Evolutionary conservation across 2,329 filamentous ascomycete genomes (phyloP), one percentile per base, ranked within the genome.

Genomic region (Nothopassalora personata): DNA sequence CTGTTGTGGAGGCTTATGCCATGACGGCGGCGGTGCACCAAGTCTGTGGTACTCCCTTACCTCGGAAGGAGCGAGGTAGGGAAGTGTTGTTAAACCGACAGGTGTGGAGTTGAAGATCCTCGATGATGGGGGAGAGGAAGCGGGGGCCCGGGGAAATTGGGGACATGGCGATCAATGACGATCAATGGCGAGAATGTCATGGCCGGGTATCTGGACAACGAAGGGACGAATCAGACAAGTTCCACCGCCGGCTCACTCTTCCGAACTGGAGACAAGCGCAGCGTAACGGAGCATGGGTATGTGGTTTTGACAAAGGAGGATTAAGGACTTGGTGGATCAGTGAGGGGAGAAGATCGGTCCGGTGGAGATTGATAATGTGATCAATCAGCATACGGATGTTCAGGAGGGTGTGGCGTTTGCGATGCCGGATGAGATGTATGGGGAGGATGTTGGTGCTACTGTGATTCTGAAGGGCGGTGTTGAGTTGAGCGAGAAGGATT

Each of bases 11-110:
- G 76, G 90, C 90, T 9, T 95, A 95, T 69, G 90, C 90, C 64
- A 95, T 95, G 90, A 95, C 90, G 43, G 90, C 95, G 77, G 90
- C 90, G 6, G 84, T 90, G 6, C 88, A 91, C 70, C 89, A 91
- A 72, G 91, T 91, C 86, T 90, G 88, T 0, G 89, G 86, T 28
- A 81, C 80, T 60, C 79, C 79, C 53, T 81, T 4, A 77, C 77
- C 0, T 88, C 89, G 3, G 86, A 79, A 23, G 86, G 88, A 75
- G 84, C 89, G 66, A 86, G 88, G 77, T 89, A 90, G 0, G 90
- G 90, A 53, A 90, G 86, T 53, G 90, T 95, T 4, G 90, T 90
- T 13, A 71, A 92, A 31, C 89, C 89, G 5, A 89, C 93, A 75
- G 90, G 90, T 46, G 89, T 95, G 5, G 87, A 92, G 63, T 78